Conservation (phyloP, 108 stramenopile species). For the Skeletonema tropicum region DNA sequence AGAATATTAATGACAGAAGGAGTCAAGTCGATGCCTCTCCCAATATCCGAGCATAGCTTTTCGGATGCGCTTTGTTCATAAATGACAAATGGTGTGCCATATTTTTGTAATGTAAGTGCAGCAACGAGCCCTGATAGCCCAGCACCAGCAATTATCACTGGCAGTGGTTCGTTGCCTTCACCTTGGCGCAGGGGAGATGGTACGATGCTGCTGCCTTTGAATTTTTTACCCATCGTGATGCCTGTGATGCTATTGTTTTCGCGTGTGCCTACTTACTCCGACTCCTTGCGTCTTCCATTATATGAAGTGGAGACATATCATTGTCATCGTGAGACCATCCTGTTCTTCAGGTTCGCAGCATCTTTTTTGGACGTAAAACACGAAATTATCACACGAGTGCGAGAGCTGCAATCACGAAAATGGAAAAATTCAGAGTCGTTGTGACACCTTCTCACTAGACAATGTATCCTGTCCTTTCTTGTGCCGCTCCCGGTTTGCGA, state of each 20-base stretch:
- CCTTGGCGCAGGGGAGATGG: neutral
- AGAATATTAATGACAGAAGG: conserved; percentile 33
- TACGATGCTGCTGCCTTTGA: neutral
- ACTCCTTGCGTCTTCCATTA: neutral
- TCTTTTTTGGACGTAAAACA: too few species aligned
- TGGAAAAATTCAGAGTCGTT: too few species aligned
- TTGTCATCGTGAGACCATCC: too few species aligned
- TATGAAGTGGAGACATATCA: neutral
- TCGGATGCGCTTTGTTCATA: conserved; percentile 22
- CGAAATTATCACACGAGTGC: too few species aligned
- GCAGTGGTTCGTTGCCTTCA: neutral
- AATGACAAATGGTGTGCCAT: conserved; percentile 32
- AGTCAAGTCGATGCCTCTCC: conserved; percentile 34
- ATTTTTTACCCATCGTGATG: neutral
- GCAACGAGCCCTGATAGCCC: conserved; percentile 60
- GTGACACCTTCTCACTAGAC: too few species aligned
- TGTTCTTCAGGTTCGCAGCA: too few species aligned
- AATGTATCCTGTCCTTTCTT: too few species aligned
- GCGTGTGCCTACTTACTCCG: neutral
- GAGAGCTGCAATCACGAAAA: too few species aligned
- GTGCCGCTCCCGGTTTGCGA: too few species aligned
- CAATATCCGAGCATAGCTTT: conserved; percentile 33
- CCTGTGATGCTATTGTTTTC: neutral
- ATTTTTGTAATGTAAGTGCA: conserved; percentile 41
- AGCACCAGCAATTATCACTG: conserved; percentile 61